Evolutionary conservation across 1,284 basidiomycete genomes (phyloP), one percentile per base, ranked within the genome.

Genomic region (Sparassis latifolia): DNA sequence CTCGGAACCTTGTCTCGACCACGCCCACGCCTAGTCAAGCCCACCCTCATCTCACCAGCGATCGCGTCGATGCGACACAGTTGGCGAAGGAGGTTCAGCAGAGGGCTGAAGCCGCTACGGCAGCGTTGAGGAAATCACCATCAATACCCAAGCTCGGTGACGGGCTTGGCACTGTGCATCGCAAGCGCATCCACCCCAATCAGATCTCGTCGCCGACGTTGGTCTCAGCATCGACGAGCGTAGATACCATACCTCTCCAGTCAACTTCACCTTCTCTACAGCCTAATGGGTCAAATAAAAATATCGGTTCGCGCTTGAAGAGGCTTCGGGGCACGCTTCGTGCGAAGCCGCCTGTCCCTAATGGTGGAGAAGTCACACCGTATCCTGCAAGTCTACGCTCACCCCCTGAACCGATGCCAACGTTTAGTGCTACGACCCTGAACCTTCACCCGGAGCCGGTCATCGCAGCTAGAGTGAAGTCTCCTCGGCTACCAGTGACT

Each of bases 161-260:
- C 6, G 53, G 48, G 5, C 44, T 51, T 3, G 60, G 61, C 27
- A 62, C 63, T 5, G 64, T 76, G 33, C 65, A 73, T 42, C 76
- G 82, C 50, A 86, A 78, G 65, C 79, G 79, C 44, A 79, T 91
- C 56, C 80, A 76, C 61, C 75, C 80, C 27, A 78, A 77, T 55
- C 81, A 87, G 63, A 91, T 91, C 52, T 88, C 86, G 3, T 80
- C 75, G 31, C 88, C 88, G 4, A 80, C 72, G 27, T 72, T 90
- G 10, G 73, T 91, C 3, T 87, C 84, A 31, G 79, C 85, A 0
- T 83, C 89, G 2, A 83, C 84, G 3, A 88, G 83, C 56, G 79
- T 90, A 29, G 85, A 89, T 58, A 80, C 84, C 2, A 78, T 90
- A 50, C 84, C 87, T 27, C 67, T 86, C 44, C 79, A 75, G 37